phyloP scores from a whole-genome alignment of 441 rosid species.

The Rhodomyrtus psidioides region DNA sequence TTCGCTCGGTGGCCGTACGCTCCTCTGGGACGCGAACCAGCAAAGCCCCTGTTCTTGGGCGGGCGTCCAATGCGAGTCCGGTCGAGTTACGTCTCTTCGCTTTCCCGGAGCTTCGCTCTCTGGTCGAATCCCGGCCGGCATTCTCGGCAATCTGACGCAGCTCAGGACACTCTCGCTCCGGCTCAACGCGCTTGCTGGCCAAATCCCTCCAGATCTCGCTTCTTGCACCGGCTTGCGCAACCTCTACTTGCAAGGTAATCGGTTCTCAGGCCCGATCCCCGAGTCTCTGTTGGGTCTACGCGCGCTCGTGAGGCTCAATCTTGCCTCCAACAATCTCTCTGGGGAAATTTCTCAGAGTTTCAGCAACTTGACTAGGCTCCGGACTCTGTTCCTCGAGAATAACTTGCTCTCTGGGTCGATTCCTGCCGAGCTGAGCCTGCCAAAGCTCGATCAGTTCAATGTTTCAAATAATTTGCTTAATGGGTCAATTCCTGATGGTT shows the following conservation, averaged over 20 bases:
- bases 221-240: slow-evolving; percentile 3
- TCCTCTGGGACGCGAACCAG: slow-evolving; percentile 9
- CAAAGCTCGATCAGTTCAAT: slow-evolving; percentile 2
- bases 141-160: slow-evolving; percentile 6
- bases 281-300: neutral
- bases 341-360: neutral
- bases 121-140: slow-evolving; percentile 4
- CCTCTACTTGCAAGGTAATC: slow-evolving; percentile 11
- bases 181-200: slow-evolving; percentile 1
- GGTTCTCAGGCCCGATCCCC: slow-evolving; percentile 1
- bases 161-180: slow-evolving; percentile 12
- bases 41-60: slow-evolving; percentile 10
- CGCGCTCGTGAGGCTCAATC: slow-evolving; percentile 2
- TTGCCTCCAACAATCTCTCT: slow-evolving; percentile 1
- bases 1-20: slow-evolving; percentile 9
- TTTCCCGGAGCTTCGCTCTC: slow-evolving; percentile 11
- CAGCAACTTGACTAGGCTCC: slow-evolving; percentile 1
- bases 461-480: slow-evolving; percentile 6
- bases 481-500: slow-evolving; percentile 5
- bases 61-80: slow-evolving; percentile 6
- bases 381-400: slow-evolving; percentile 5
- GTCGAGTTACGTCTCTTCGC: slow-evolving; percentile 2
- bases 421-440: neutral
- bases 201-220: slow-evolving; percentile 9
- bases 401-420: slow-evolving; percentile 4